Evolutionary conservation across 495 filamentous ascomycete species (phyloP).

Genomic region (Lophiostoma macrostomum): DNA sequence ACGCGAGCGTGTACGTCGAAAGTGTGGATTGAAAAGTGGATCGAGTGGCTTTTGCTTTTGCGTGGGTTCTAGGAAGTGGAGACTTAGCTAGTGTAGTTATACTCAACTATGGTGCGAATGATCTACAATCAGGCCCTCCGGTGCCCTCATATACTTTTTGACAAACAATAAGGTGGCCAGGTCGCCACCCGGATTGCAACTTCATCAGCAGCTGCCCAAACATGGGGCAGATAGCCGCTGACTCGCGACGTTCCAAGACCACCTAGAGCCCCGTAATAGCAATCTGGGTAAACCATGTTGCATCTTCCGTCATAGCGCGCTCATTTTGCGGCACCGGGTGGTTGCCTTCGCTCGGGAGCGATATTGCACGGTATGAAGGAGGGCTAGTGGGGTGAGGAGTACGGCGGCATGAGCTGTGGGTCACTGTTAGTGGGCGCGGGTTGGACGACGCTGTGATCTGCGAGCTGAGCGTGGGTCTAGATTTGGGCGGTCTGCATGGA

Average conservation of each 20-base stretch:
- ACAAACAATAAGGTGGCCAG: conserved; percentile 17
- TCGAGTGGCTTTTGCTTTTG: too few relatives aligned
- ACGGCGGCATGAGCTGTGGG: not conserved
- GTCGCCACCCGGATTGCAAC: conserved; percentile 14
- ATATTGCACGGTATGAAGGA: conserved; percentile 26
- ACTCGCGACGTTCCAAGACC: conserved; percentile 16
- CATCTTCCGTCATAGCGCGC: conserved; percentile 29
- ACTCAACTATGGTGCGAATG: conserved; percentile 1
- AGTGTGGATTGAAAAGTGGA: too few relatives aligned
- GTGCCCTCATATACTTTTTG: conserved; percentile 29
- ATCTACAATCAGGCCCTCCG: conserved; percentile 4
- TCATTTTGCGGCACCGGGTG: conserved; percentile 10
- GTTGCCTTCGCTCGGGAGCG: not conserved
- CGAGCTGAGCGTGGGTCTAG: not conserved
- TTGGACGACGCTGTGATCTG: not conserved
- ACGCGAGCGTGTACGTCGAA: not conserved
- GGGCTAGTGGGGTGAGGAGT: conserved; percentile 14
- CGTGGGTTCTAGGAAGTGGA: not conserved
- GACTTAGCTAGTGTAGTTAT: not conserved
- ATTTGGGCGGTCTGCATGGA: conserved; percentile 11
- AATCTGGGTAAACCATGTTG: conserved; percentile 34
- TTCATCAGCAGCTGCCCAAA: not conserved
- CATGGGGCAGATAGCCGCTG: not conserved
- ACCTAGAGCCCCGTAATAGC: conserved; percentile 26
- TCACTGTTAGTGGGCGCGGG: not conserved